phyloP scores from a whole-genome alignment of 192 early-diverging fungal genomes.

The Podila epicladia region DNA sequence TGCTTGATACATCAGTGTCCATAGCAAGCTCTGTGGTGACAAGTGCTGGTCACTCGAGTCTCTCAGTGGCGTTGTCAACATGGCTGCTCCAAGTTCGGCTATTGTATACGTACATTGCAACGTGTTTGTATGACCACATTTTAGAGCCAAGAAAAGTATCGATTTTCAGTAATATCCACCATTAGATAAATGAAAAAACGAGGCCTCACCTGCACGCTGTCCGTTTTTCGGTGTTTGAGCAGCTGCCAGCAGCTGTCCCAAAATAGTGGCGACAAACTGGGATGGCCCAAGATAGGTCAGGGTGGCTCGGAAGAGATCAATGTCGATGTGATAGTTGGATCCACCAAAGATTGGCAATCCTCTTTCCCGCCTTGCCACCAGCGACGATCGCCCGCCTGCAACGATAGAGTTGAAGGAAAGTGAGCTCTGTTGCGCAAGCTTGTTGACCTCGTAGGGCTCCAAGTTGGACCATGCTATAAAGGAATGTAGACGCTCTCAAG shows the following conservation, averaged over 20 bases:
- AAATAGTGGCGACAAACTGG: slow-evolving; percentile 32
- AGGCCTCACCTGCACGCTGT: slow-evolving; percentile 28
- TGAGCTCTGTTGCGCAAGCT: slow-evolving; percentile 29
- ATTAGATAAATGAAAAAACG: background rate
- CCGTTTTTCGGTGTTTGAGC: slow-evolving; percentile 27
- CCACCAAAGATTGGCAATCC: slow-evolving; percentile 35
- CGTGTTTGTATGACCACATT: background rate
- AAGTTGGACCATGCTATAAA: slow-evolving; percentile 33
- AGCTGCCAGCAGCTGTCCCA: slow-evolving; percentile 33
- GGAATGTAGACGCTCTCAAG: background rate
- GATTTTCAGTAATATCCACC: background rate
- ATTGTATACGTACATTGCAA: background rate
- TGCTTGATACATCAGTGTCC: slow-evolving; percentile 32
- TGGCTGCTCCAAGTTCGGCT: slow-evolving; percentile 45
- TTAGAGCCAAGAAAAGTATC: background rate
- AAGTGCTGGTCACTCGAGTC: slow-evolving; percentile 26
- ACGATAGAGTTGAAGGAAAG: slow-evolving; percentile 24
- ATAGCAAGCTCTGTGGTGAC: slow-evolving; percentile 32
- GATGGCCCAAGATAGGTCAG: slow-evolving; percentile 27
- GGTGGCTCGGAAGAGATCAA: slow-evolving; percentile 33
- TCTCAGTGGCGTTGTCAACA: slow-evolving; percentile 39
- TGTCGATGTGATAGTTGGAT: slow-evolving; percentile 34
- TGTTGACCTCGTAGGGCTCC: slow-evolving; percentile 32
- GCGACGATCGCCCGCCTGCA: slow-evolving; percentile 30
- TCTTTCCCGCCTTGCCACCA: slow-evolving; percentile 25